These are phyloP conservation scores for Jasminum sambac DNA, from an alignment of 257 asterid genomes.

Conservation along the genomic window DNA sequence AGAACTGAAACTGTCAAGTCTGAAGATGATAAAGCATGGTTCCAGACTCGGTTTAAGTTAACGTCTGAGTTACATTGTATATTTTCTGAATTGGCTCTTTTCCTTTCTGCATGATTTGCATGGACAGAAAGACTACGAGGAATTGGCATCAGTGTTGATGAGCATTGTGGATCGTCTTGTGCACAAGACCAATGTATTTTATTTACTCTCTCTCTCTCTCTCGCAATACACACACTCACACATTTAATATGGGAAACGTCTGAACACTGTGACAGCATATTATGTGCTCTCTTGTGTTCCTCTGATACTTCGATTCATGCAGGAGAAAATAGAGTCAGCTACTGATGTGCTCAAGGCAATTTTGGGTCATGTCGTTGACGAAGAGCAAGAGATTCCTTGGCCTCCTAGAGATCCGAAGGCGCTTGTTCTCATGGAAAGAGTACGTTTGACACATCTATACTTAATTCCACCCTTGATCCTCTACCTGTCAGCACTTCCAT, in stretches of 20 bases:
- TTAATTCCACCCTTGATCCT: neutral
- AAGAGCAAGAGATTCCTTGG: constrained; percentile 75
- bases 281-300: constrained; percentile 17
- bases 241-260: neutral
- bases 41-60: constrained; percentile 34
- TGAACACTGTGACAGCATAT: neutral
- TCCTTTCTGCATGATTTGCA: constrained; percentile 17
- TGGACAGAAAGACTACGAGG: constrained; percentile 88
- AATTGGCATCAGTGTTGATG: constrained; percentile 77
- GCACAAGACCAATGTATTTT: constrained; percentile 75
- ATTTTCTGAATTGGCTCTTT: constrained; percentile 24
- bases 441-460: constrained; percentile 32
- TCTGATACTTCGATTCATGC: constrained; percentile 30
- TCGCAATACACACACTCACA: constrained; percentile 8
- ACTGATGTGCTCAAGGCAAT: constrained; percentile 90
- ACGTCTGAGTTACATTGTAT: constrained; percentile 13
- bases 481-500: neutral
- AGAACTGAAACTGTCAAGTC: constrained; percentile 92
- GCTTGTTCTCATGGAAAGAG: constrained; percentile 76
- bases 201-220: constrained; percentile 21
- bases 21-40: constrained; percentile 87
- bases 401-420: constrained; percentile 86
- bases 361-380: constrained; percentile 66
- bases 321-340: constrained; percentile 88
- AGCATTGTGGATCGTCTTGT: constrained; percentile 73